Percentiles rank a stretch among this genome's conserved stretches.
Evolutionary conservation across 78 protist species (phyloP).

Genomic region (Cavenderia fasciculata): DNA sequence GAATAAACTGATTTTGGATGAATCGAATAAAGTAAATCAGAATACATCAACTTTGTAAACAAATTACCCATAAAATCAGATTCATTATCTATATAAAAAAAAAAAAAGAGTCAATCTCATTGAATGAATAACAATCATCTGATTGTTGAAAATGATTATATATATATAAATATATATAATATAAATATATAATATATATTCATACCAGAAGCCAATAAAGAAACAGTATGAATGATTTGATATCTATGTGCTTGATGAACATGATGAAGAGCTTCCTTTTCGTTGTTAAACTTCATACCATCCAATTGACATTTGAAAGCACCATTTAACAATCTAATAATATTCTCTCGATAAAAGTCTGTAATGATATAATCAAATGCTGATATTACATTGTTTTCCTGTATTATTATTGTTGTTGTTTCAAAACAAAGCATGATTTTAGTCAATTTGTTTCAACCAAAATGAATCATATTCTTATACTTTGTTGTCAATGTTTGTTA

Average conservation of each 20-base stretch:
- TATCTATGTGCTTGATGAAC: conserved; percentile 36
- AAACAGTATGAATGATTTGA: conserved; percentile 4
- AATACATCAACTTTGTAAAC: conserved; percentile 69
- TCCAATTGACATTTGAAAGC: conserved; percentile 56
- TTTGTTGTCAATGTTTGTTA: too few relatives aligned
- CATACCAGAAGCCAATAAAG: conserved; percentile 39
- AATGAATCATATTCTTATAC: too few relatives aligned
- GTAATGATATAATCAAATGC: conserved; percentile 73
- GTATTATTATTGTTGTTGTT: too few relatives aligned
- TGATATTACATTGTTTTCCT: conserved; percentile 34
- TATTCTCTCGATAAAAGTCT: conserved; percentile 60
- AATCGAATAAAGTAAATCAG: conserved; percentile 60
- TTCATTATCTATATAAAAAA: conserved; percentile 43
- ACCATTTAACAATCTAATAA: conserved; percentile 10
- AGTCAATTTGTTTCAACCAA: too few relatives aligned
- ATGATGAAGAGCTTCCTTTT: conserved; percentile 44
- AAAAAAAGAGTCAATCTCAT: too few relatives aligned
- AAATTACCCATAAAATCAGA: conserved; percentile 43
- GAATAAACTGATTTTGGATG: background rate
- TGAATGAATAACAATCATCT: too few relatives aligned
- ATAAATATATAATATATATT: background rate
- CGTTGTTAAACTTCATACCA: background rate
- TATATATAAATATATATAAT: background rate
- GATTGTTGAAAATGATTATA: too few relatives aligned
- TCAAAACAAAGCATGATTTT: too few relatives aligned